A percentile compares a stretch with the other conserved stretches of the same genome.
Conservation (phyloP, 305 asterid genomes). For the Fraxinus baroniana region DNA sequence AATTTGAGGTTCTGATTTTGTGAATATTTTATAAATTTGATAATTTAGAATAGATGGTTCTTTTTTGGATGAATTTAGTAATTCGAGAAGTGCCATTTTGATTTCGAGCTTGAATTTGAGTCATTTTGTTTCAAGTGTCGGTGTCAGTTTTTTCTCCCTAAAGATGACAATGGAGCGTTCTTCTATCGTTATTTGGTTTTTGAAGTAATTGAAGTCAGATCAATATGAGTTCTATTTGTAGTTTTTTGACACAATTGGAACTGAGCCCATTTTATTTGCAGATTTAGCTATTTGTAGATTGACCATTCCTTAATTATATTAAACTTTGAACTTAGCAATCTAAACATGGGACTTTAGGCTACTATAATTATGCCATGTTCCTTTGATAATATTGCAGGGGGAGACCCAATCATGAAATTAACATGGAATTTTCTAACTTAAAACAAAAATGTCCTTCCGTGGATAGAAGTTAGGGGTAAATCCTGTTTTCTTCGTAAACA, state of each 20-base stretch:
- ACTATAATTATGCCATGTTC: background rate
- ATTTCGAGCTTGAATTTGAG: slow-evolving; percentile 18
- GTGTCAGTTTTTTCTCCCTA: background rate
- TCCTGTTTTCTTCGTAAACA: background rate
- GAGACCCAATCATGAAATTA: background rate
- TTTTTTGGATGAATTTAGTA: background rate
- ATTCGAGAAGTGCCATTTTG: background rate
- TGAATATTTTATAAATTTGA: background rate
- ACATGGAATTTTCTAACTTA: background rate
- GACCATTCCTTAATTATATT: background rate
- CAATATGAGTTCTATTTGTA: background rate
- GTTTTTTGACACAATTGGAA: background rate
- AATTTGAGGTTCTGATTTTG: background rate
- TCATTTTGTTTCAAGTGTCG: too few species aligned
- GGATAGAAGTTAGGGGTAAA: background rate
- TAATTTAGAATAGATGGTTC: background rate
- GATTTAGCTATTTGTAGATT: background rate
- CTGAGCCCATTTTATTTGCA: background rate
- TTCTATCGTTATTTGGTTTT: background rate
- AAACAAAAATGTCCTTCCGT: background rate
- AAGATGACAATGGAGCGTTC: background rate
- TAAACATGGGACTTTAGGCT: background rate
- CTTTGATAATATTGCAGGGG: background rate
- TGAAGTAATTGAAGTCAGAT: background rate
- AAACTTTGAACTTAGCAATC: background rate